A percentile compares a stretch with the other conserved stretches of the same genome.
These are phyloP conservation scores for Bocquillonia castaneifolia DNA, from an alignment of 441 rosid species.

Conservation along the genomic window DNA sequence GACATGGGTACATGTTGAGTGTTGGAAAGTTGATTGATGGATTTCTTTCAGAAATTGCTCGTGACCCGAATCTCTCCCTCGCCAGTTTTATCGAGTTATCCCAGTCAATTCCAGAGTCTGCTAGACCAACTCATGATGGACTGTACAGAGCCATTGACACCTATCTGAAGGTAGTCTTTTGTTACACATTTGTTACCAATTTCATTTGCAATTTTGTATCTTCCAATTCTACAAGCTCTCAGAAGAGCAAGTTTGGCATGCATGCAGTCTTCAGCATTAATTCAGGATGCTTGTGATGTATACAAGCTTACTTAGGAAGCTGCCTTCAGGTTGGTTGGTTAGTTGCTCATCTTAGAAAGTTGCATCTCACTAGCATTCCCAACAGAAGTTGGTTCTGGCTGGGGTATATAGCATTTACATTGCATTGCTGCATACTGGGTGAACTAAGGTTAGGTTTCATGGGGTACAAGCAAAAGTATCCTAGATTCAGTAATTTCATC, in stretches of 20 bases:
- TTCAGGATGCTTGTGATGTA: not conserved
- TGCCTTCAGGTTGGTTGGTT: not conserved
- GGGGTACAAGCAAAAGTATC: not conserved
- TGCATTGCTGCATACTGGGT: too few species aligned
- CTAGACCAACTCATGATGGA: slow-evolving; percentile 73
- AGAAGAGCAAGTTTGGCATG: not conserved
- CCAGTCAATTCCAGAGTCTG: slow-evolving; percentile 59
- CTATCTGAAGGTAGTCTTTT: slow-evolving; percentile 62
- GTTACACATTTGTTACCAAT: not conserved
- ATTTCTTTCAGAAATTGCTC: slow-evolving; percentile 57
- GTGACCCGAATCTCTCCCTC: slow-evolving; percentile 42
- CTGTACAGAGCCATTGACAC: slow-evolving; percentile 81
- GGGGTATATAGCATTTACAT: too few species aligned
- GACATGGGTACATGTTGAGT: slow-evolving; percentile 45
- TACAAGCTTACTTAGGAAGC: not conserved
- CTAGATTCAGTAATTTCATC: not conserved
- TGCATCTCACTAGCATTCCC: too few species aligned
- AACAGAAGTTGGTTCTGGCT: too few species aligned
- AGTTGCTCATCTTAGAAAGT: too few species aligned
- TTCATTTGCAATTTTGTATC: not conserved
- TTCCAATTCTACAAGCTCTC: not conserved
- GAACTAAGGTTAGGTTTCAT: not conserved
- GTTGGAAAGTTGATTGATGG: slow-evolving; percentile 72
- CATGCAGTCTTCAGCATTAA: not conserved
- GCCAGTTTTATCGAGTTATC: slow-evolving; percentile 53